These are phyloP conservation scores for Scheffersomyces coipomensis DNA, from an alignment of 805 yeast genomes.

Conservation along the genomic window DNA sequence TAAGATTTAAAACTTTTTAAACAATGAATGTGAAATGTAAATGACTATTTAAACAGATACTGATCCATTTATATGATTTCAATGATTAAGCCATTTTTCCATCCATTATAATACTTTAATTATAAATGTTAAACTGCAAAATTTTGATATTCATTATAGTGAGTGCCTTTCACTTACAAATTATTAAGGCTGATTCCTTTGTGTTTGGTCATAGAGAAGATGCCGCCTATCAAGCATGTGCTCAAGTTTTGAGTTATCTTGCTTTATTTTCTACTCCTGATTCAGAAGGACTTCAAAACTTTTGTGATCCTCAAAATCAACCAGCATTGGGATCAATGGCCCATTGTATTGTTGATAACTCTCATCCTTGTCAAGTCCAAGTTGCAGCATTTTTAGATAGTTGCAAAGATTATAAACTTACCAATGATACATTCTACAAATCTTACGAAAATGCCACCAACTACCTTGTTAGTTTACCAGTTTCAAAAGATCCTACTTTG, in stretches of 20 bases:
- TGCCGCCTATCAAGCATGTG: conserved; percentile 6
- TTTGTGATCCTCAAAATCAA: conserved; percentile 31
- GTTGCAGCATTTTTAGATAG: conserved; percentile 15
- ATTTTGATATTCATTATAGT: too few species aligned
- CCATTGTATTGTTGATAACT: conserved; percentile 23
- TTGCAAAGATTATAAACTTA: conserved; percentile 14
- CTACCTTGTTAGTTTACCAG: conserved; percentile 17
- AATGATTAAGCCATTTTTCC: too few species aligned
- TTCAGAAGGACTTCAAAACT: conserved; percentile 6
- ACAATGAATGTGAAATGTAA: too few species aligned
- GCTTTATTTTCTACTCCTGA: conserved; percentile 2
- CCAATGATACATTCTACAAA: conserved; percentile 8
- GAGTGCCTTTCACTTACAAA: too few species aligned
- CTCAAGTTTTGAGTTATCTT: background rate
- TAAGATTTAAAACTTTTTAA: too few species aligned
- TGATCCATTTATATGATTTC: too few species aligned
- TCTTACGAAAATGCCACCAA: conserved; percentile 43
- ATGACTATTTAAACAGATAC: too few species aligned
- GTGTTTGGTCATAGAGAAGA: background rate
- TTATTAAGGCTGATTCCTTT: background rate
- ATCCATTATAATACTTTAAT: too few species aligned
- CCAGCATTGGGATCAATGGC: conserved; percentile 41
- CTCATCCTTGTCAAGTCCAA: conserved; percentile 13
- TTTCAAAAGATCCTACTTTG: background rate
- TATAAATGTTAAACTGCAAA: too few species aligned